Percentiles rank a stretch among this genome's conserved stretches.
phyloP scores from a whole-genome alignment of 768 basidiomycete species.

The Xerocomellus dryophilus region DNA sequence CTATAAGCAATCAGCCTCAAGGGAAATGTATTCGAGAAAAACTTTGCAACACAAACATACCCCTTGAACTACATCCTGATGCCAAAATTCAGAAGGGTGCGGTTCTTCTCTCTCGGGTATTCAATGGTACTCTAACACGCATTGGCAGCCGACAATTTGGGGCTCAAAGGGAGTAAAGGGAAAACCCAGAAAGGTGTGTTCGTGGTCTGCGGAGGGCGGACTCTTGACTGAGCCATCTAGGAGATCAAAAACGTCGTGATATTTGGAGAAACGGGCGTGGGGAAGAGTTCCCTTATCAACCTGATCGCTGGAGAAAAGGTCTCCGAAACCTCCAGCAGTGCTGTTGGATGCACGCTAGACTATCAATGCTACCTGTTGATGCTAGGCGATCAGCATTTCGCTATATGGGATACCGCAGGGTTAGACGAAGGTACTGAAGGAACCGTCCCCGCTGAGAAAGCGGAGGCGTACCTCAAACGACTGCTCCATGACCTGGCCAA shows the following conservation, averaged over 20 bases:
- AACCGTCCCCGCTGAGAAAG: slow-evolving; percentile 23
- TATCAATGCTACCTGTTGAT: slow-evolving; percentile 8
- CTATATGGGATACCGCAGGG: slow-evolving; percentile 27
- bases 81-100: slow-evolving; percentile 5
- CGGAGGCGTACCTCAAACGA: slow-evolving; percentile 26
- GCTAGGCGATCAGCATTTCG: slow-evolving; percentile 9
- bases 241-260: slow-evolving; percentile 19
- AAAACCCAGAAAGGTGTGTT: slow-evolving; percentile 11
- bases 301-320: slow-evolving; percentile 12
- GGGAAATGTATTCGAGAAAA: background rate
- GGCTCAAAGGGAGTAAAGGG: background rate
- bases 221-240: background rate
- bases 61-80: background rate
- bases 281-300: slow-evolving; percentile 26
- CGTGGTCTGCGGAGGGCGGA: background rate
- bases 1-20: slow-evolving; percentile 13
- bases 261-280: slow-evolving; percentile 24
- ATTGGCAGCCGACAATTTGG: background rate
- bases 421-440: slow-evolving; percentile 24
- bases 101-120: background rate
- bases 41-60: background rate
- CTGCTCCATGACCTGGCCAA: slow-evolving; percentile 22
- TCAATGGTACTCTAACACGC: background rate
- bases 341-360: slow-evolving; percentile 19
- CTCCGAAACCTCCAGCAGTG: slow-evolving; percentile 19